Percentiles rank a stretch among this genome's conserved stretches.
These are phyloP conservation scores for Pestalotiopsis sp. DNA, from an alignment of 2,329 filamentous ascomycete genomes.

Conservation along the genomic window DNA sequence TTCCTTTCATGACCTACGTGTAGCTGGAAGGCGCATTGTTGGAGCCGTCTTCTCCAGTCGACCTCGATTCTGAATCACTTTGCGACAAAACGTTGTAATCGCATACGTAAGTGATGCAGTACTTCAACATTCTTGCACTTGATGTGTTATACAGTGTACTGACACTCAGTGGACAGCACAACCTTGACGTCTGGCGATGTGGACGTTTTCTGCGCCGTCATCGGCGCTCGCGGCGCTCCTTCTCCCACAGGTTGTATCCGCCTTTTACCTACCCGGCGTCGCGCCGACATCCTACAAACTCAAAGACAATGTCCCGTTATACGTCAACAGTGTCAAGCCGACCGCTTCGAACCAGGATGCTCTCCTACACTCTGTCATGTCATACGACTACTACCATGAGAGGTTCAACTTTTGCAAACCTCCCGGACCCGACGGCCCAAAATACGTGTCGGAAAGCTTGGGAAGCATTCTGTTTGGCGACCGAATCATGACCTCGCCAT, in stretches of 20 bases:
- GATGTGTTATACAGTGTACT: background rate
- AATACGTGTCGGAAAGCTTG: slow-evolving; percentile 83
- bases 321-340: slow-evolving; percentile 91
- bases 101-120: background rate
- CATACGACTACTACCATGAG: slow-evolving; percentile 94
- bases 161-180: background rate
- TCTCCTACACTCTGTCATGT: slow-evolving; percentile 87
- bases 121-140: background rate
- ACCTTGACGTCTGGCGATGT: slow-evolving; percentile 37
- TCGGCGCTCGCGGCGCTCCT: slow-evolving; percentile 52
- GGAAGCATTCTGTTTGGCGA: slow-evolving; percentile 98
- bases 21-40: background rate
- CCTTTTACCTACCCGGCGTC: slow-evolving; percentile 96
- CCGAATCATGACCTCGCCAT: slow-evolving; percentile 94
- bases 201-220: slow-evolving; percentile 47
- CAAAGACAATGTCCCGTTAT: slow-evolving; percentile 79
- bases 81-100: background rate
- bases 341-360: slow-evolving; percentile 76
- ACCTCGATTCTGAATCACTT: background rate
- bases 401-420: slow-evolving; percentile 89
- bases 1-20: background rate
- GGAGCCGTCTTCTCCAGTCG: background rate
- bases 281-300: slow-evolving; percentile 89
- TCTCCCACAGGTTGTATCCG: slow-evolving; percentile 59
- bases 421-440: slow-evolving; percentile 61